Evolutionary conservation across 176 grass and related monocot genomes (phyloP).

Genomic region (Microstegium vimineum): DNA sequence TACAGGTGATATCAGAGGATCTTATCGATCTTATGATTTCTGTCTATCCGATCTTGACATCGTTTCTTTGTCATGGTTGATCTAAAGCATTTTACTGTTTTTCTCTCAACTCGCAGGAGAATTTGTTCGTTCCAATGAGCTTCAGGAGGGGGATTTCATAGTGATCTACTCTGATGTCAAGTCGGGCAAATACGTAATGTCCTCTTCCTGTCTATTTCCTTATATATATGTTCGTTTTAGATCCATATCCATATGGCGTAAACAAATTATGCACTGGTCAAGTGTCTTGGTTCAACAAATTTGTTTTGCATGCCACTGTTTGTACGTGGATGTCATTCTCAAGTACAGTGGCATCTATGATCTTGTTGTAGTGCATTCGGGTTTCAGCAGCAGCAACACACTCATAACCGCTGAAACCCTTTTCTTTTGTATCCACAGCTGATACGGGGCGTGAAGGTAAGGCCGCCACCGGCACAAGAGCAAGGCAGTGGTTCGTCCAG

Average conservation of each 20-base stretch:
- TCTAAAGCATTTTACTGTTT: neutral
- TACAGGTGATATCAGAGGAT: conserved; percentile 60
- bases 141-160: conserved; percentile 90
- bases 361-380: neutral
- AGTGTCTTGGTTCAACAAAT: neutral
- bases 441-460: conserved; percentile 84
- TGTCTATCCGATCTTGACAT: neutral
- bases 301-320: neutral
- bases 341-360: neutral
- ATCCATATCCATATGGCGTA: neutral
- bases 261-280: neutral
- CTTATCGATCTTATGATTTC: neutral
- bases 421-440: conserved; percentile 39
- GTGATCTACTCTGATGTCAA: conserved; percentile 80
- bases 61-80: neutral
- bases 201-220: neutral
- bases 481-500: neutral
- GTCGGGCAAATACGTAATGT: conserved; percentile 87
- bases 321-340: neutral
- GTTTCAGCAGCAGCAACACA: neutral
- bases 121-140: conserved; percentile 72
- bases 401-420: neutral
- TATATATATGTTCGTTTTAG: neutral
- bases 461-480: conserved; percentile 2
- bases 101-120: conserved; percentile 46